Percentiles rank a stretch among this genome's conserved stretches.
phyloP scores from a whole-genome alignment of 257 asterid genomes.

The Paulownia fortunei region DNA sequence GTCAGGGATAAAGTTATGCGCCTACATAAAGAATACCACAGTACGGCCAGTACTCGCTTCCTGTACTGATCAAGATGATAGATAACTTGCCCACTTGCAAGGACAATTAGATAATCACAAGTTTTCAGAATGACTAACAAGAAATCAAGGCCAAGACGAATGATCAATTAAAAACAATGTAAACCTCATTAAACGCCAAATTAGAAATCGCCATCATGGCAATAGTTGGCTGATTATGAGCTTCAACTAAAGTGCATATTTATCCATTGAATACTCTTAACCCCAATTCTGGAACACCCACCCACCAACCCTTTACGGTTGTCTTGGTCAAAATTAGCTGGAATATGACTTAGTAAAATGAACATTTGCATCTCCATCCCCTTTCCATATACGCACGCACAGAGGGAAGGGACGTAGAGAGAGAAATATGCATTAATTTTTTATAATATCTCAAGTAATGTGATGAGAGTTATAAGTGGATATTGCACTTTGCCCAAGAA shows the following conservation, averaged over 20 bases:
- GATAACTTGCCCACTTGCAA: constrained; percentile 18
- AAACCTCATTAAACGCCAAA: no score
- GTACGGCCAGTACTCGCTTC: constrained; percentile 60
- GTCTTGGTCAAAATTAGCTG: not conserved
- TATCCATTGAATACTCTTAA: constrained; percentile 12
- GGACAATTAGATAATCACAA: constrained; percentile 22
- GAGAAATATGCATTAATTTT: constrained; percentile 19
- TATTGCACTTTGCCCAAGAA: constrained; percentile 75
- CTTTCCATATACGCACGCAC: constrained; percentile 14
- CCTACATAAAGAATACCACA: constrained; percentile 40
- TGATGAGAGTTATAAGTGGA: constrained; percentile 53
- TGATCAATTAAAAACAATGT: no score
- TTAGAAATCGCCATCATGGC: not conserved
- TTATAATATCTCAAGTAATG: constrained; percentile 48
- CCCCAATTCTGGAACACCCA: constrained; percentile 25
- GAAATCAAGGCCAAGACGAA: no score
- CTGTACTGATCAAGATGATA: constrained; percentile 36
- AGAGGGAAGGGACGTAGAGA: not conserved
- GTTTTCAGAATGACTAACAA: not conserved
- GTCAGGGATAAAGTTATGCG: constrained; percentile 43
- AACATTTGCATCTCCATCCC: constrained; percentile 24
- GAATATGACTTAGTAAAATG: constrained; percentile 14
- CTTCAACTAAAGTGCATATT: constrained; percentile 12
- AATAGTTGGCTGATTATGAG: constrained; percentile 21
- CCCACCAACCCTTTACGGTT: constrained; percentile 16